Evolutionary conservation across 2,329 filamentous ascomycete species (phyloP).

Genomic region (Monilinia fructigena): DNA sequence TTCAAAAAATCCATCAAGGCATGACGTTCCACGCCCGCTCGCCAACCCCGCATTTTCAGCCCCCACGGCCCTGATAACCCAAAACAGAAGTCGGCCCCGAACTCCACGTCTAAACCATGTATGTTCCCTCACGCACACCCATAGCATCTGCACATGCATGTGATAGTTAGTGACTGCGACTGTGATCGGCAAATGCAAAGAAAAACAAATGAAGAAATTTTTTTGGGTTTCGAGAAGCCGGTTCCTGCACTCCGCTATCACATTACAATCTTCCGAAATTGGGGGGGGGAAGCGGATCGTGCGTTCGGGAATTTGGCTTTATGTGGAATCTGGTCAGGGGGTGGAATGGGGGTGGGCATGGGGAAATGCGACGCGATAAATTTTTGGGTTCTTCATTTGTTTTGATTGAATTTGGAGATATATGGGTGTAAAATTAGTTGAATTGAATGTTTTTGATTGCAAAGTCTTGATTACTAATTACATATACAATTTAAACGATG

Average conservation of each 20-base stretch:
- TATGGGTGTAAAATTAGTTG: no score
- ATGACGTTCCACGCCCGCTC: neutral
- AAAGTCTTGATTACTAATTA: no score
- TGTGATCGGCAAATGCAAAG: slow-evolving; percentile 12
- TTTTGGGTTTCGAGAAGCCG: neutral
- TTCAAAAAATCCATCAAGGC: neutral
- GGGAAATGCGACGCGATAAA: neutral
- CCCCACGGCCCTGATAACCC: slow-evolving; percentile 7
- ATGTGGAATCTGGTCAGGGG: slow-evolving; percentile 9
- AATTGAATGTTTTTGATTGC: no score
- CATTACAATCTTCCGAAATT: neutral
- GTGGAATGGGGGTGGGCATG: neutral
- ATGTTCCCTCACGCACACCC: slow-evolving; percentile 2
- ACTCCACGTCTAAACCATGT: slow-evolving; percentile 18
- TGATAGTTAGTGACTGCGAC: slow-evolving; percentile 19
- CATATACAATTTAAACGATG: no score
- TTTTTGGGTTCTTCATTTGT: no score
- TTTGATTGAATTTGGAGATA: no score
- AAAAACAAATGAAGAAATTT: neutral
- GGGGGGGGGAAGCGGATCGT: neutral
- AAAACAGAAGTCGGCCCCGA: slow-evolving; percentile 2
- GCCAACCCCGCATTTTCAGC: slow-evolving; percentile 6
- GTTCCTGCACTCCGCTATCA: slow-evolving; percentile 17
- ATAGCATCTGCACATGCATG: slow-evolving; percentile 17
- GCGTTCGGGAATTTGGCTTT: slow-evolving; percentile 7